Conservation (phyloP, 2,329 filamentous ascomycete species). For the Lasiodiplodia sp. region DNA sequence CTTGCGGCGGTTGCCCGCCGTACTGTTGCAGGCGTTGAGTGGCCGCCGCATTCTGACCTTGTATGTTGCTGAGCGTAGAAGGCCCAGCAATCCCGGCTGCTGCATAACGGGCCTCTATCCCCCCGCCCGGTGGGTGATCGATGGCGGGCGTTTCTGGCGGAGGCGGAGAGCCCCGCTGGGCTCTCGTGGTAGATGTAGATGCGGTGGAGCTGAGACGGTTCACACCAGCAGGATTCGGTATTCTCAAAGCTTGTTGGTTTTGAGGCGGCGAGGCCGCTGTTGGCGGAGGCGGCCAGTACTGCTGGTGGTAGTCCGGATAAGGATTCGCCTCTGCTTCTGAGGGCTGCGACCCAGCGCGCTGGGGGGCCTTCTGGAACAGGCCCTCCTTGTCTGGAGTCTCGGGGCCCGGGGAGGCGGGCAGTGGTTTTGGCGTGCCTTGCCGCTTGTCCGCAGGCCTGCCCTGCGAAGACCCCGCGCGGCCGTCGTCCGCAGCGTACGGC, state of each 20-base stretch:
- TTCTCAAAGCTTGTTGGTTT: slow-evolving; percentile 51
- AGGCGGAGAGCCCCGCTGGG: slow-evolving; percentile 89
- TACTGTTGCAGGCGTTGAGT: slow-evolving; percentile 84
- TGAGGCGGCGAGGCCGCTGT: slow-evolving; percentile 35
- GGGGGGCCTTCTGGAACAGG: slow-evolving; percentile 74
- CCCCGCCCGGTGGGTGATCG: slow-evolving; percentile 72
- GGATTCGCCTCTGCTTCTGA: slow-evolving; percentile 54
- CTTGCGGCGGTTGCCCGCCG: slow-evolving; percentile 50
- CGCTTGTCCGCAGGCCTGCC: slow-evolving; percentile 77
- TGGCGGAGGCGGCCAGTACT: slow-evolving; percentile 64
- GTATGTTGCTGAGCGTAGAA: slow-evolving; percentile 78
- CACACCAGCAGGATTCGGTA: slow-evolving; percentile 61
- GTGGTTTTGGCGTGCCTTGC: slow-evolving; percentile 81
- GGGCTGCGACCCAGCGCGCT: slow-evolving; percentile 41
- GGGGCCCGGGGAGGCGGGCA: slow-evolving; percentile 82
- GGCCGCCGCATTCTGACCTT: slow-evolving; percentile 79
- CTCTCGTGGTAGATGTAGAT: slow-evolving; percentile 90
- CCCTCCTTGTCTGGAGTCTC: slow-evolving; percentile 77
- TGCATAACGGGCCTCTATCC: slow-evolving; percentile 90
- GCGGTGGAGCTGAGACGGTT: slow-evolving; percentile 79
- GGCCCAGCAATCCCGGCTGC: slow-evolving; percentile 89
- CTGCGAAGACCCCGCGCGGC: slow-evolving; percentile 44
- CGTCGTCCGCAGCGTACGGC: slow-evolving; percentile 40
- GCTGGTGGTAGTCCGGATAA: slow-evolving; percentile 64
- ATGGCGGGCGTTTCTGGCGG: slow-evolving; percentile 91